Base-by-base conservation (phyloP, 768 basidiomycete species). In the Kwoniella shandongensis region DNA sequence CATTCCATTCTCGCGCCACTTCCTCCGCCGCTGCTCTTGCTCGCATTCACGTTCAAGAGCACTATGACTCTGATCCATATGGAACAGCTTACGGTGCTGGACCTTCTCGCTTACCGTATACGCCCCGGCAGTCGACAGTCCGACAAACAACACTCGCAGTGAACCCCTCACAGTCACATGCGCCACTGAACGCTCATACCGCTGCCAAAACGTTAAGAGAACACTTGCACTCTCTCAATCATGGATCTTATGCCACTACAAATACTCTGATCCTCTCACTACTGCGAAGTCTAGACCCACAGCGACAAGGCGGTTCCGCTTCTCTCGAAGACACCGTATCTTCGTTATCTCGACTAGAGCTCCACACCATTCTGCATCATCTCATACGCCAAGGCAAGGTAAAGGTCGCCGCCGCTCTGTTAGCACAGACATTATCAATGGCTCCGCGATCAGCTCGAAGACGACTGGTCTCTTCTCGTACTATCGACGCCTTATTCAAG, bases 61-160 rank as follows among this genome's bases (percentile, higher is more conserved):
- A 58, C 4, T 5, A 51, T 44, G 30, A 57, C 13, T 38, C 22
- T 35, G 63, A 48, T 12, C 58, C 55, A 12, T 65, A 58, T 27
- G 63, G 63, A 3, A 44, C 36, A 13, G 63, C 57, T 23, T 65
- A 65, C 45, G 63, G 63, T 5, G 54, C 63, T 32, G 63, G 63
- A 44, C 63, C 63, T 15, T 65, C 63, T 4, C 38, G 63, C 61
- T 20, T 63, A 63, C 35, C 46, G 54, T 50, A 30, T 46, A 18
- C 48, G 32, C 7, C 13, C 23, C n/a, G 8, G n/a, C 22, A 29
- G 44, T 11, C 44, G 6, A 8, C 41, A 1, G 27, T 23, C 51
- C 36, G n/a, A n/a, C n/a, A n/a, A n/a, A 38, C 2, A 4, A 36
- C 40, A 5, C 40, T 42, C 22, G 40, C 39, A 23, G 17, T 42